Base-by-base conservation (phyloP, 768 basidiomycete genomes). In the Serendipita indica region DNA sequence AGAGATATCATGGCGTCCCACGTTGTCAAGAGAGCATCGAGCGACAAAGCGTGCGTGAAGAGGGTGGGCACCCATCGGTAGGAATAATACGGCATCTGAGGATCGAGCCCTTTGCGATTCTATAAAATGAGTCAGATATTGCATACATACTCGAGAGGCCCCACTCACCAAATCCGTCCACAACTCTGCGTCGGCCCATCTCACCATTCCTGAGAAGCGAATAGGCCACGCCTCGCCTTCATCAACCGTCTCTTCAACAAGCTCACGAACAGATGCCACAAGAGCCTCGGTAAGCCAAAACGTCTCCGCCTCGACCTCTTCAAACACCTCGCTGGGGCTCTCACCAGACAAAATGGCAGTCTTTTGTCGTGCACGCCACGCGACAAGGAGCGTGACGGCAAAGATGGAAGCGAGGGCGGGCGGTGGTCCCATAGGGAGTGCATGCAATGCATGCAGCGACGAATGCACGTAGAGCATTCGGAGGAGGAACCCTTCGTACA, bases 211-310 rank as follows among this genome's bases (percentile, higher is more conserved):
- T 32, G 82, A 77, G 35, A 89, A 71, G 60, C 73, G 79, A 56
- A 70, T 74, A 71, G 80, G 80, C 85, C 84, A 88, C 25, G 74
- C 39, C 49, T 71, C 75, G 4, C 77, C 78, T 14, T 77, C 77
- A 28, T 82, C 81, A 60, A 82, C 80, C 57, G 83, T 83, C 60
- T 83, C 82, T 28, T 54, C 49, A 18, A 54, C 25, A n/a, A 89
- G 67, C 56, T 86, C 86, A 1, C 78, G 73, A 52, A 89, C 78
- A 64, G 89, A 86, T 27, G 81, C 79, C 0, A 87, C 71, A 63
- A 89, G 73, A 0, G 80, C 77, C 67, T 88, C 85, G 58, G 89
- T 84, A 3, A 88, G 64, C 87, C 86, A 89, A 67, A 89, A 89
- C 0, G 82, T 77, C 64, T 89, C 87, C 1, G 87, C 86, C 67